Base-by-base conservation (phyloP, 140 eudicot genomes). In the Oenanthe javanica region DNA sequence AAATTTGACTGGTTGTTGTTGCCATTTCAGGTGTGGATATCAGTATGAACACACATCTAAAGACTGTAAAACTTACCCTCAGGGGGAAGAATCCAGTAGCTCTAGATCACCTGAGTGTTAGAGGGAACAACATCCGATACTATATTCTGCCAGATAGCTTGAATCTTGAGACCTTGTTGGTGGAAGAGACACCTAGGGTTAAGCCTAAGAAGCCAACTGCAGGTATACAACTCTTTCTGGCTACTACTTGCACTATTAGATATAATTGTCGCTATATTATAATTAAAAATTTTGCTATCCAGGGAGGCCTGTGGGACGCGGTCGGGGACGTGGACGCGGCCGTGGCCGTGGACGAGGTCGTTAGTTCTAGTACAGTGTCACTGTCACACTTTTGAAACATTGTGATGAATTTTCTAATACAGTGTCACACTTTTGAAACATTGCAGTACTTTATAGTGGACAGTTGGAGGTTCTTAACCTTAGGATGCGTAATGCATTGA, bases 301-400 rank as follows among this genome's bases (percentile, higher is more conserved):
- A 89, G 93, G 93, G 77, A 85, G 55, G 81, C 81, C 93, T 12
- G 36, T 89, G 81, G 93, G 93, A 18, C 93, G 93, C 48, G 93
- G 93, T 0, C 43, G 93, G 31, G 93, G 93, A 23, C 84, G 93
- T 36, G 93, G 93, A 4, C 88, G 93, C 40, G 93, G 90, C 2
- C 93, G 93, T 38, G 93, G 93, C 31, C 89, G 93, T 69, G 93
- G 93, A 67, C 80, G 93, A n/a, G 93, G 93, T 75, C 93, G 93
- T 77, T 89, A 87, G 73, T 46, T 70, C 38, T 50, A 6, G 73
- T 79, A 59, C 70, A 36, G 40, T 27, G n/a, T 19, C 31, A 31
- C 31, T 31, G 31, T 31, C n/a, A n/a, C n/a, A n/a, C n/a, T n/a
- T n/a, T n/a, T n/a, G n/a, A n/a, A n/a, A n/a, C n/a, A n/a, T n/a